These are phyloP conservation scores for Sugiyamaella grinbergsii DNA, from an alignment of 1,139 yeast species.

Conservation along the genomic window DNA sequence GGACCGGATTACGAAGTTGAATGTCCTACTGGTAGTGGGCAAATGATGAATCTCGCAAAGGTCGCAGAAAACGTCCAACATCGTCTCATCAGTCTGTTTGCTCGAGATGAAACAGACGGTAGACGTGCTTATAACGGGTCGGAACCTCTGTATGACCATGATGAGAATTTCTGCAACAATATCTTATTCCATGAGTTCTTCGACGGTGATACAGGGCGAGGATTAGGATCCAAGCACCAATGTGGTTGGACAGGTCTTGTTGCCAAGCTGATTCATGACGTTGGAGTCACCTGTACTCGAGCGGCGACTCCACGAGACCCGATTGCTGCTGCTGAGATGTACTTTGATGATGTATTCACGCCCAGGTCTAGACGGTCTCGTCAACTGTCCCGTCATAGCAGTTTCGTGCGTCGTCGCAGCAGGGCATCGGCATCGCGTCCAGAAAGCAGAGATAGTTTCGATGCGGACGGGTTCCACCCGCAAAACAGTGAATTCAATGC, in stretches of 20 bases:
- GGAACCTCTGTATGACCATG: slow-evolving; percentile 59
- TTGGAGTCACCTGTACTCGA: slow-evolving; percentile 58
- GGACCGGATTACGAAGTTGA: slow-evolving; percentile 86
- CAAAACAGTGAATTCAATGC: slow-evolving; percentile 1
- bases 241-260: slow-evolving; percentile 97
- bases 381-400: slow-evolving; percentile 23
- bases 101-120: slow-evolving; percentile 66
- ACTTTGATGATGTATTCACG: slow-evolving; percentile 43
- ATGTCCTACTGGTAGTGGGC: slow-evolving; percentile 87
- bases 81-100: slow-evolving; percentile 76
- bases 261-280: slow-evolving; percentile 92
- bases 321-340: slow-evolving; percentile 43
- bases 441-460: slow-evolving; percentile 16
- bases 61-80: slow-evolving; percentile 92
- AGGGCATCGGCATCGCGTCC: slow-evolving; percentile 14
- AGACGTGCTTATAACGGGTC: slow-evolving; percentile 83
- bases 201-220: slow-evolving; percentile 95
- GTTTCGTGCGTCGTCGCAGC: slow-evolving; percentile 19
- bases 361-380: slow-evolving; percentile 21
- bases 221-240: slow-evolving; percentile 93
- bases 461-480: slow-evolving; percentile 4
- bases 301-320: slow-evolving; percentile 42
- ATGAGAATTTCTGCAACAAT: slow-evolving; percentile 73
- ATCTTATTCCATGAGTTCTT: slow-evolving; percentile 87
- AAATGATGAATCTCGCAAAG: slow-evolving; percentile 75